Conservation (phyloP, 768 basidiomycete species). For the Polyporus arcularius region DNA sequence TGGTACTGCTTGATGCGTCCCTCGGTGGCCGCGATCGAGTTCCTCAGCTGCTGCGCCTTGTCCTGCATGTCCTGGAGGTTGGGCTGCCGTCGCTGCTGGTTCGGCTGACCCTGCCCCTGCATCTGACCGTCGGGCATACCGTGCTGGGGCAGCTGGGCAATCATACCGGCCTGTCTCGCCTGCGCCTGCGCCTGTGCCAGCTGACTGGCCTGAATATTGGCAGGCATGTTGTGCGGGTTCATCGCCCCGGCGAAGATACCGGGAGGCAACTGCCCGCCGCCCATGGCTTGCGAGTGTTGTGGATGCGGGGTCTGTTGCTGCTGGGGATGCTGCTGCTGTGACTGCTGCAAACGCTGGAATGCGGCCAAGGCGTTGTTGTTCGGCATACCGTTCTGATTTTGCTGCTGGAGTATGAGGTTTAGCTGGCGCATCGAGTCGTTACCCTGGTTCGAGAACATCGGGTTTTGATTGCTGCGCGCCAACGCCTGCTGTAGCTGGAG, state of each 20-base stretch:
- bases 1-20: not conserved
- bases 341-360: conserved; percentile 19
- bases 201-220: conserved; percentile 12
- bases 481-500: conserved; percentile 11
- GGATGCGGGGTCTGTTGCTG: conserved; percentile 17
- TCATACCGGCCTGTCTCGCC: conserved; percentile 7
- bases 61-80: conserved; percentile 12
- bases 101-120: conserved; percentile 28
- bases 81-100: not conserved
- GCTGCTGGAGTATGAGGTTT: conserved; percentile 25
- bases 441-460: conserved; percentile 10
- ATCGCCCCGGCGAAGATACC: conserved; percentile 13
- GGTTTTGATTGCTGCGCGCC: conserved; percentile 8
- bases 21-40: conserved; percentile 1
- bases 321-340: conserved; percentile 20
- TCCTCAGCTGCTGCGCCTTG: conserved; percentile 1
- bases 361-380: conserved; percentile 7
- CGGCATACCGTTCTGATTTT: conserved; percentile 15
- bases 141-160: conserved; percentile 8
- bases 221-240: conserved; percentile 3
- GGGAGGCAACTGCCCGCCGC: conserved; percentile 4
- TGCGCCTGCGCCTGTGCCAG: conserved; percentile 1
- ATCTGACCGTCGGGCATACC: conserved; percentile 28
- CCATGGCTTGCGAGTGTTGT: conserved; percentile 8
- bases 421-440: conserved; percentile 24